A percentile compares a stretch with the other conserved stretches of the same genome.
These are phyloP conservation scores for Pythium folliculosum DNA, from an alignment of 352 stramenopile genomes.

Conservation along the genomic window DNA sequence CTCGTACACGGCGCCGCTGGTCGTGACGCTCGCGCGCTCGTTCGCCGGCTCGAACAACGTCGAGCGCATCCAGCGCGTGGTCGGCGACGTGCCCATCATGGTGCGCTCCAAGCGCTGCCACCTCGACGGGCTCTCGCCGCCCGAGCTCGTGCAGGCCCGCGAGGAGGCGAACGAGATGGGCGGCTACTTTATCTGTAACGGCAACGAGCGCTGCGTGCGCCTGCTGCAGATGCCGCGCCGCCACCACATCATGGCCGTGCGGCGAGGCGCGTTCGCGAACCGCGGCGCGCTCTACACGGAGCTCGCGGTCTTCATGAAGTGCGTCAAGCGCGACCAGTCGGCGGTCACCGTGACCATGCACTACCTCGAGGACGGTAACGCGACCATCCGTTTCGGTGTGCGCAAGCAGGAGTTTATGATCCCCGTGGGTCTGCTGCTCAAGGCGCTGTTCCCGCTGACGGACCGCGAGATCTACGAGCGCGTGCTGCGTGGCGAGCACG, in stretches of 20 bases:
- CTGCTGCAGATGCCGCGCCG: slow-evolving; percentile 94
- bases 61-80: slow-evolving; percentile 81
- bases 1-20: slow-evolving; percentile 95
- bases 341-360: slow-evolving; percentile 98
- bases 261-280: slow-evolving; percentile 97
- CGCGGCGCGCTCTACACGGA: slow-evolving; percentile 96
- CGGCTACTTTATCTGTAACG: slow-evolving; percentile 99
- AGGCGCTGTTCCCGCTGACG: slow-evolving; percentile 92
- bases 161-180: slow-evolving; percentile 98
- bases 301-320: slow-evolving; percentile 97
- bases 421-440: slow-evolving; percentile 95
- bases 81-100: slow-evolving; percentile 98
- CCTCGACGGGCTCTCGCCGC: slow-evolving; percentile 83
- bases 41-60: slow-evolving; percentile 82
- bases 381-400: slow-evolving; percentile 96
- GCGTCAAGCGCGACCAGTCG: slow-evolving; percentile 94
- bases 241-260: slow-evolving; percentile 93
- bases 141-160: slow-evolving; percentile 84
- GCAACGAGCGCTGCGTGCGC: slow-evolving; percentile 98
- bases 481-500: slow-evolving; percentile 93
- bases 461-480: slow-evolving; percentile 98
- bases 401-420: slow-evolving; percentile 99
- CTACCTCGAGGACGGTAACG: slow-evolving; percentile 97
- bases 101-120: slow-evolving; percentile 96
- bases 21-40: slow-evolving; percentile 90